Conservation (phyloP, 306 rosid genomes). For the Delonix regia region DNA sequence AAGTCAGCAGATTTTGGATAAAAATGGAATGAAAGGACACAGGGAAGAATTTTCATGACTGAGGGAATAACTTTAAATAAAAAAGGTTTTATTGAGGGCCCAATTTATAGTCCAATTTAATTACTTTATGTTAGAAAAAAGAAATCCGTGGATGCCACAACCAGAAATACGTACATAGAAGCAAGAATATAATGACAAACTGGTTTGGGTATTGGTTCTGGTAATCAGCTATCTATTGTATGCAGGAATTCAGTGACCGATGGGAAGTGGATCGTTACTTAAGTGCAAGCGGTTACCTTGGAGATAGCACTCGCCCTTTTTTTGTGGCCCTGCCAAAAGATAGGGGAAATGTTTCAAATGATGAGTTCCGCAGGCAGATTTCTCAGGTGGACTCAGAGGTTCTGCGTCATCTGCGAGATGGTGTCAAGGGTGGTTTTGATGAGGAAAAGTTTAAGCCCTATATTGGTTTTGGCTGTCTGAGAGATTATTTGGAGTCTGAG, state of each 20-base stretch:
- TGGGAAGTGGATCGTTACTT: constrained; percentile 99
- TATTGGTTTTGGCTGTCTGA: constrained; percentile 81
- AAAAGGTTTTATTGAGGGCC: neutral
- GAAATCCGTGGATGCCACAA: neutral
- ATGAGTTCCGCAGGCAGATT: constrained; percentile 92
- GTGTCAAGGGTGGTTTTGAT: constrained; percentile 84
- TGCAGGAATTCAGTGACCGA: constrained; percentile 87
- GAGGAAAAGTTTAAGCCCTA: constrained; percentile 79
- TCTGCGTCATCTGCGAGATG: constrained; percentile 79
- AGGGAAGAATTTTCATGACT: neutral
- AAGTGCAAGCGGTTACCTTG: constrained; percentile 95
- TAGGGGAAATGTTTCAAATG: constrained; percentile 74
- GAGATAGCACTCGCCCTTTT: constrained; percentile 76
- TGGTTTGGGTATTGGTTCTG: constrained; percentile 28
- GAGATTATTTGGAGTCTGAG: constrained; percentile 86
- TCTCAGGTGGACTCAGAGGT: constrained; percentile 85
- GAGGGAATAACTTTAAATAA: neutral
- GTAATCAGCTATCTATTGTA: constrained; percentile 21
- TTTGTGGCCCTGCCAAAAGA: constrained; percentile 95
- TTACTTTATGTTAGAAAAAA: neutral
- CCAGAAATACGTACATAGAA: neutral
- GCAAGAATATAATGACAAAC: neutral
- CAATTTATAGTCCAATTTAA: constrained; percentile 36
- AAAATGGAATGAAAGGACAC: neutral
- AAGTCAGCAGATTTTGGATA: neutral